These are phyloP conservation scores for Zanthoxylum bungeanum DNA, from an alignment of 345 rosid species.

Conservation along the genomic window DNA sequence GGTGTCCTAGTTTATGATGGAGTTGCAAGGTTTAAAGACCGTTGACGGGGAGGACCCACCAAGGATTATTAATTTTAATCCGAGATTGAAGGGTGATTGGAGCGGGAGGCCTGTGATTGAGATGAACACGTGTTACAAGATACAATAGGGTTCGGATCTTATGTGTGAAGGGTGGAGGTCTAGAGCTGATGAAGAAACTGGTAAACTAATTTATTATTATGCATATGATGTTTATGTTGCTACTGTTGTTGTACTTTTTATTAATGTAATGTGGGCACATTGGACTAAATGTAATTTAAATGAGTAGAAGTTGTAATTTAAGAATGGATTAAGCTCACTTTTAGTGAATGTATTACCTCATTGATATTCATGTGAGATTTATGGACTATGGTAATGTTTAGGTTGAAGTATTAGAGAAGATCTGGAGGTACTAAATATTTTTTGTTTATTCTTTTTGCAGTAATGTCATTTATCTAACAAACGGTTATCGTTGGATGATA, in stretches of 20 bases:
- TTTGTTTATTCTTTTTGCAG: not conserved
- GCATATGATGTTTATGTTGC: not conserved
- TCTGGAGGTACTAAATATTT: not conserved
- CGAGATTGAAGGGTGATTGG: constrained; percentile 95
- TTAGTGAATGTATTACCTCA: no score
- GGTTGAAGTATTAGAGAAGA: not conserved
- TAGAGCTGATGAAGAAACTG: constrained; percentile 78
- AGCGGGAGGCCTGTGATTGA: constrained; percentile 77
- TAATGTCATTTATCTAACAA: not conserved
- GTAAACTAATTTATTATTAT: constrained; percentile 28
- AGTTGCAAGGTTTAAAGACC: constrained; percentile 76
- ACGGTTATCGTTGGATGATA: not conserved
- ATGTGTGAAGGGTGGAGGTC: constrained; percentile 92
- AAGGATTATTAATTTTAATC: constrained; percentile 79
- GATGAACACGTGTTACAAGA: no score
- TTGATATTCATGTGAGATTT: not conserved
- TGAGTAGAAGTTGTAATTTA: not conserved
- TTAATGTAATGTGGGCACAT: not conserved
- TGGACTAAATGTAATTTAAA: not conserved
- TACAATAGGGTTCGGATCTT: constrained; percentile 86
- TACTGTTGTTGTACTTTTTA: not conserved
- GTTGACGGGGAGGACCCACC: constrained; percentile 98
- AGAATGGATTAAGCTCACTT: not conserved
- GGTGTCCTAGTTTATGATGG: constrained; percentile 84
- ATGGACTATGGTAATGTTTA: not conserved